phyloP scores from a whole-genome alignment of 495 filamentous ascomycete genomes.

The Tuber aestivum region DNA sequence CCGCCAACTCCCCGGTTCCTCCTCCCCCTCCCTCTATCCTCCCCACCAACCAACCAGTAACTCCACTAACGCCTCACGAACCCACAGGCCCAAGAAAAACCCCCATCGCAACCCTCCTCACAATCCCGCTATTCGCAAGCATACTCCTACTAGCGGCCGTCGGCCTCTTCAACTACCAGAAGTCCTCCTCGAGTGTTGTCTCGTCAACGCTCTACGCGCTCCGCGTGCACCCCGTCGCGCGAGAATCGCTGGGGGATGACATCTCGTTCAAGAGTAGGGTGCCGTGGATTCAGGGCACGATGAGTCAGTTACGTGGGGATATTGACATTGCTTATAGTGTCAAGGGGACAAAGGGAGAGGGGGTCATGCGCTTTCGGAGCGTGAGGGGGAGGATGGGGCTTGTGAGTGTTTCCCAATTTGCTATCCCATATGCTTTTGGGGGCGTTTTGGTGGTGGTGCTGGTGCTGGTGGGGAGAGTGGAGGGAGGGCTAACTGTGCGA shows the following conservation, averaged over 20 bases:
- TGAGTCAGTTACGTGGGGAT: constrained; percentile 88
- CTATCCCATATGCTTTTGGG: not conserved
- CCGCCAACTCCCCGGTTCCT: constrained; percentile 63
- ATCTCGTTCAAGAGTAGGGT: constrained; percentile 84
- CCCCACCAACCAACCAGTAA: not conserved
- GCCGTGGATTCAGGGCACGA: constrained; percentile 86
- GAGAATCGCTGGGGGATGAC: constrained; percentile 76
- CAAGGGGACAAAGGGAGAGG: constrained; percentile 67
- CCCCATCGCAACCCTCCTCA: not conserved
- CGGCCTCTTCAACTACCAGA: constrained; percentile 90
- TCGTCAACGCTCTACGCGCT: constrained; percentile 82
- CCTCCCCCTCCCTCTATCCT: not conserved
- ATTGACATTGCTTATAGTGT: constrained; percentile 86
- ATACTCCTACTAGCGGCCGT: not conserved
- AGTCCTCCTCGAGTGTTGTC: constrained; percentile 73
- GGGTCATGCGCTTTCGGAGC: constrained; percentile 75
- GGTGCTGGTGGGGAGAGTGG: not conserved
- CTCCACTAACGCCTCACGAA: not conserved
- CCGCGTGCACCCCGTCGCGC: constrained; percentile 67
- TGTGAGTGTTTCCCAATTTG: constrained; percentile 52
- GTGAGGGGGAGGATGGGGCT: constrained; percentile 62
- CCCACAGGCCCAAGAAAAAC: not conserved
- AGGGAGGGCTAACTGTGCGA: not conserved
- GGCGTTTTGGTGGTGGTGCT: not conserved
- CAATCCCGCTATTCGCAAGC: not conserved